Conservation (phyloP, 1,139 yeast genomes). For the Geotrichum reessii region DNA sequence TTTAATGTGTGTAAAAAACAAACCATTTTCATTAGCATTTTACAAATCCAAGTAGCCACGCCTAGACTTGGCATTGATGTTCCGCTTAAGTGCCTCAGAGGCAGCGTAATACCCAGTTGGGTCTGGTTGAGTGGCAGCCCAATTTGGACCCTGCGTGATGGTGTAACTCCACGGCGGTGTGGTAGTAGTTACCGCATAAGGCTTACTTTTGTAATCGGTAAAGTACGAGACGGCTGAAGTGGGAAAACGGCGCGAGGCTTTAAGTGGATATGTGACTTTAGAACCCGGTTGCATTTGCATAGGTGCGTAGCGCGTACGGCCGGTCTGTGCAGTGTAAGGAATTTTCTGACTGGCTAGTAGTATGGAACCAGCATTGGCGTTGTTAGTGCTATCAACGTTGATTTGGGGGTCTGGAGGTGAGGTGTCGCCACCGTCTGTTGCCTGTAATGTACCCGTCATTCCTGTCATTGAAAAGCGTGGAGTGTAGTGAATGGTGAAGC, state of each 20-base stretch:
- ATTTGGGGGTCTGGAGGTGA: constrained; percentile 39
- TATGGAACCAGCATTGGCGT: constrained; percentile 36
- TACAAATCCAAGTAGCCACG: constrained; percentile 17
- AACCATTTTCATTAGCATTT: background rate
- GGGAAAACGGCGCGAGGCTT: constrained; percentile 36
- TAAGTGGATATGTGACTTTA: constrained; percentile 44
- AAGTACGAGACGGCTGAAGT: constrained; percentile 62
- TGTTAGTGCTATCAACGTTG: constrained; percentile 28
- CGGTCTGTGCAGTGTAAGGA: constrained; percentile 72
- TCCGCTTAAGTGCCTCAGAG: constrained; percentile 20
- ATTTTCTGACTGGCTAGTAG: constrained; percentile 33
- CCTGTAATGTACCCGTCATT: constrained; percentile 56
- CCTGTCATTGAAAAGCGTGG: constrained; percentile 59
- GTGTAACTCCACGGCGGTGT: constrained; percentile 84
- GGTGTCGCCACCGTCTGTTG: constrained; percentile 40
- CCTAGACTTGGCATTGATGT: constrained; percentile 18
- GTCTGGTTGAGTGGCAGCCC: constrained; percentile 41
- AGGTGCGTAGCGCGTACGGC: constrained; percentile 72
- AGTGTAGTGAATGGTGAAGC: constrained; percentile 62
- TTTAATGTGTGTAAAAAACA: too few species aligned
- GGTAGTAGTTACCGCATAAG: constrained; percentile 53
- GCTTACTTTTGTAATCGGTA: constrained; percentile 35
- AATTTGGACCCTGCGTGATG: constrained; percentile 54
- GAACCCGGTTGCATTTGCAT: constrained; percentile 85
- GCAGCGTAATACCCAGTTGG: constrained; percentile 31